Base-by-base conservation (phyloP, 2,329 filamentous ascomycete genomes). In the Coleophoma eucalyptorum region DNA sequence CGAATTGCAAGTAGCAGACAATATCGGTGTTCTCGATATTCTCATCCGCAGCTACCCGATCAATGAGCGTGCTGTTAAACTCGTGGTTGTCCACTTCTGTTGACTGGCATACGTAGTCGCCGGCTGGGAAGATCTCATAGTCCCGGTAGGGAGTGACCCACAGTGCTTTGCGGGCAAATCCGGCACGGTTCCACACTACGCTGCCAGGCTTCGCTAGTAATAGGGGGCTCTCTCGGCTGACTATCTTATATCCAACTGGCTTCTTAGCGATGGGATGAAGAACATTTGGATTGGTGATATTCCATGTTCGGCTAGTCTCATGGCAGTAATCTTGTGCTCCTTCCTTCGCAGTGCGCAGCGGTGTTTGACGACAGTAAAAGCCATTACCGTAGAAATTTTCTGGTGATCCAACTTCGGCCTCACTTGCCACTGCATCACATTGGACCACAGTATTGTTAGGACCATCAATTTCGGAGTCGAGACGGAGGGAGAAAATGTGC, bases 1-100 rank as follows among this genome's bases (percentile, higher is more conserved):
- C 92, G 62, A 96, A 97, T 0, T 90, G 96, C 71, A 96, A 91
- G 91, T 91, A 97, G n/a, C 96, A 79, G 1, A 97, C 91, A 31
- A 96, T 73, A 65, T 97, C 89, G 0, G 84, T 89, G 73, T 96
- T 87, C 49, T 87, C 87, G 58, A 96, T 84, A 75, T 68, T 66
- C 72, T 44, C 50, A 68, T 52, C 65, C 70, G 52, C 60, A 77
- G 69, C 19, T 67, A 69, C 49, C 74, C 65, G 49, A 77, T 38
- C 35, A 2, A 38, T 6, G 5, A 38, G 7, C 2, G 13, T 38
- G 35, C 35, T 5, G 16, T 38, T 38, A 12, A 1, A 18, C 35
- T 5, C 2, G 16, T 38, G 35, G 16, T 38, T 18, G 13, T 18
- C 35, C 72, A 56, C 76, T 67, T 33, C 64, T 0, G 62, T 65